Base-by-base conservation (phyloP, 1,284 basidiomycete species). In the Phenoliferia sp. region DNA sequence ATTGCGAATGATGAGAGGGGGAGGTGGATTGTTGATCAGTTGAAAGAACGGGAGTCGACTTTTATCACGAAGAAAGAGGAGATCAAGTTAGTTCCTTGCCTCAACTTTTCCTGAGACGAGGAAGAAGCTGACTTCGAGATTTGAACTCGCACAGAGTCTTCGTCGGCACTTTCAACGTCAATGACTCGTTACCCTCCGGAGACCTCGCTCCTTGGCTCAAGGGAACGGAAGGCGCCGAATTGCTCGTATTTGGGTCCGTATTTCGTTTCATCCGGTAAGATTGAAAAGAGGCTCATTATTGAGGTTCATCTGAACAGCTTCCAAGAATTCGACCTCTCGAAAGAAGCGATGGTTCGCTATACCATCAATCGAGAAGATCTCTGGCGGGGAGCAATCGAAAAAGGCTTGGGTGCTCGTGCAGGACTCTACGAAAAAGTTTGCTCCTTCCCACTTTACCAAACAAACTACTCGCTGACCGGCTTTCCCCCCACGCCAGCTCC, bases 401-500 rank as follows among this genome's bases (percentile, higher is more conserved):
- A 31, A 16, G 62, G 56, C 6, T 36, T 74, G 34, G 54, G 48
- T 1, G 16, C 59, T 1, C 59, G 54, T 1, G 34, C 50, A 19
- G 52, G 26, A 1, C n/a, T 28, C 6, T 72, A 72, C 31, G 56
- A 61, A 28, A 68, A 66, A 66, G 71, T 70, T 22, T 22, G 59
- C 39, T n/a, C 34, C 12, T 15, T 59, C 52, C 39, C 0, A 12
- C 26, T 28, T 36, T 0, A 28, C 33, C 19, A 33, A 58, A 3
- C n/a, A n/a, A n/a, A n/a, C n/a, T n/a, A n/a, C n/a, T n/a, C n/a
- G n/a, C 34, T 62, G 55, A 62, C 28, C 52, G 7, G 28, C 32
- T 5, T 12, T n/a, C 33, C 17, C 35, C 9, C 56, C 39, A 9
- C 16, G 3, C 16, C 60, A 70, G 68, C 83, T 95, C 19, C 87